These are phyloP conservation scores for Lolium multiflorum DNA, from an alignment of 176 grass and related monocot species.

Conservation along the genomic window DNA sequence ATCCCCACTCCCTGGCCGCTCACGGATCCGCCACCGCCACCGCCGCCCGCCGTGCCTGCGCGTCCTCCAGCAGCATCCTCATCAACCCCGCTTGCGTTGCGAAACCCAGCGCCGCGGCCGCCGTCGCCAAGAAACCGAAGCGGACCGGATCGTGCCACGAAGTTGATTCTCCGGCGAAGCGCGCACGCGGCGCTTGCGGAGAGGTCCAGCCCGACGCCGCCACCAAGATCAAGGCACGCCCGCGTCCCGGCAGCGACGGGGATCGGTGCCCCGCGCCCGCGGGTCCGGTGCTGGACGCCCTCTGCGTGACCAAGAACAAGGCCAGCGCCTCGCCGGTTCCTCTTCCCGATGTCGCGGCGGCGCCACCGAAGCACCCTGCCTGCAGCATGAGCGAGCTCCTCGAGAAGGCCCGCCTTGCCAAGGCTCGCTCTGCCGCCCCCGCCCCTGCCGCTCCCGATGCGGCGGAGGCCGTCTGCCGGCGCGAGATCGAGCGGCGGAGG, in stretches of 20 bases:
- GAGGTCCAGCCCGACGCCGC: background rate
- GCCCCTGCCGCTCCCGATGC: background rate
- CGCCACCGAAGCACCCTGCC: background rate
- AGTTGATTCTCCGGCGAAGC: background rate
- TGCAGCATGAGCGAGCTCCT: constrained; percentile 31
- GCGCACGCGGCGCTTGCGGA: too few relatives aligned
- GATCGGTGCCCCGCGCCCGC: too few relatives aligned
- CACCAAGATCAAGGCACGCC: background rate
- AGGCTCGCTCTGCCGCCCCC: background rate
- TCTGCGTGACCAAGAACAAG: background rate
- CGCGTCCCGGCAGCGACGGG: background rate
- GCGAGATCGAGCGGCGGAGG: constrained; percentile 29
- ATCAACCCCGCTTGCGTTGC: constrained; percentile 16
- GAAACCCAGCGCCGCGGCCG: background rate
- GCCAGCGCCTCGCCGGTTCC: background rate
- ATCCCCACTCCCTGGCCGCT: background rate
- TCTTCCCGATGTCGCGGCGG: background rate
- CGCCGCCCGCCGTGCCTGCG: background rate
- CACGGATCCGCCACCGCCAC: background rate
- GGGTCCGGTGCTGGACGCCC: background rate
- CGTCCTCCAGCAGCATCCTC: background rate
- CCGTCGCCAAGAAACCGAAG: background rate
- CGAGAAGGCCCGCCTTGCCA: constrained; percentile 7
- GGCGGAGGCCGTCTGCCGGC: constrained; percentile 6
- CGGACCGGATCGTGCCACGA: background rate